Evolutionary conservation across 2,329 filamentous ascomycete species (phyloP).

Genomic region (Arachnomyces sp.): DNA sequence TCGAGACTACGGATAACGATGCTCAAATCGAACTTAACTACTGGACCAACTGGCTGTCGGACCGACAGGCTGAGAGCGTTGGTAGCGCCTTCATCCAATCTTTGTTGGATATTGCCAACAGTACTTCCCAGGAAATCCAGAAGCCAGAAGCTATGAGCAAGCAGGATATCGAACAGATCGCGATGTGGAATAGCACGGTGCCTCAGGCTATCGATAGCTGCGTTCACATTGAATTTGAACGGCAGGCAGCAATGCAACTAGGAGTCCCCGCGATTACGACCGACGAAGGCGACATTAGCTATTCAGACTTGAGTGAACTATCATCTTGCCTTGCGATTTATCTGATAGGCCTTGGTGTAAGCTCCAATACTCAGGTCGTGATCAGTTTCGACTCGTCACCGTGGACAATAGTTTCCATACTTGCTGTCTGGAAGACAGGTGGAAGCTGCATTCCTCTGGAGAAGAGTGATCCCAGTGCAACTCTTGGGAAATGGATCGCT

Average conservation of each 20-base stretch:
- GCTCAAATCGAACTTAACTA: slow-evolving; percentile 34
- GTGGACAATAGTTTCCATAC: neutral
- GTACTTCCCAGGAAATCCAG: slow-evolving; percentile 24
- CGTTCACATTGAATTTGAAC: slow-evolving; percentile 22
- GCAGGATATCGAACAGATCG: slow-evolving; percentile 23
- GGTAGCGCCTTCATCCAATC: slow-evolving; percentile 29
- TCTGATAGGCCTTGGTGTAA: slow-evolving; percentile 7
- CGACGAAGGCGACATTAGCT: slow-evolving; percentile 17
- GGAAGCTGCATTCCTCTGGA: neutral
- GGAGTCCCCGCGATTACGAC: slow-evolving; percentile 15
- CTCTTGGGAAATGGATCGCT: no score
- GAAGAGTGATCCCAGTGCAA: no score
- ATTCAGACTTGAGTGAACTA: slow-evolving; percentile 12
- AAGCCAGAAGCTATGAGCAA: slow-evolving; percentile 33
- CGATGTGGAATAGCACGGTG: slow-evolving; percentile 22
- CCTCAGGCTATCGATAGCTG: slow-evolving; percentile 20
- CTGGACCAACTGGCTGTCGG: slow-evolving; percentile 34
- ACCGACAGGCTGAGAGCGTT: slow-evolving; percentile 32
- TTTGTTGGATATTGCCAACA: slow-evolving; percentile 31
- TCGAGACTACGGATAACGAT: slow-evolving; percentile 38
- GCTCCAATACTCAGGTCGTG: no score
- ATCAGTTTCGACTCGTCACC: slow-evolving; percentile 2
- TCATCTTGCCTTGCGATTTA: slow-evolving; percentile 10
- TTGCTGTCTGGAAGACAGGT: slow-evolving; percentile 7
- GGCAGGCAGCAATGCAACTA: slow-evolving; percentile 15